Evolutionary conservation across 2,329 filamentous ascomycete species (phyloP).

Genomic region (Eutypa lata): DNA sequence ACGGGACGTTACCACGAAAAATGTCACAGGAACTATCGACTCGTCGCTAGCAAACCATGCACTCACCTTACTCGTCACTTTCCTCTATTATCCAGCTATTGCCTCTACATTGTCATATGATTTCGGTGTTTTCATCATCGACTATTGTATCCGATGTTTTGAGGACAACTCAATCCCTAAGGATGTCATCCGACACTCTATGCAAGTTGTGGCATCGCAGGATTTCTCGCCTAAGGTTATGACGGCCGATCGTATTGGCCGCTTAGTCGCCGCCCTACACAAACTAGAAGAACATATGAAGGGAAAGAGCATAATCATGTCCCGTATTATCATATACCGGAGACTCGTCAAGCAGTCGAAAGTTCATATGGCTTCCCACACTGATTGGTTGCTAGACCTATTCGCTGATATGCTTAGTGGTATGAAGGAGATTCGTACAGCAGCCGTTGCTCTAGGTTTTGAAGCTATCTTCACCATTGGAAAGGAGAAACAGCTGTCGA

Average conservation of each 20-base stretch:
- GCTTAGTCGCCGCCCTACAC: constrained; percentile 68
- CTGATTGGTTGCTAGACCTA: constrained; percentile 78
- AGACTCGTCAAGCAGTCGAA: constrained; percentile 71
- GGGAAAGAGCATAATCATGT: constrained; percentile 77
- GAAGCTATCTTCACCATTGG: constrained; percentile 69
- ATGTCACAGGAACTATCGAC: constrained; percentile 55
- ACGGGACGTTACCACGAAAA: constrained; percentile 69
- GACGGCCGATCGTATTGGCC: constrained; percentile 66
- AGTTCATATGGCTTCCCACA: constrained; percentile 65
- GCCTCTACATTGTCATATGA: constrained; percentile 70
- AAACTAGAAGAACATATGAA: constrained; percentile 69
- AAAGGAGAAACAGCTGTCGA: constrained; percentile 64
- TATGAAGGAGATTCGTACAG: constrained; percentile 70
- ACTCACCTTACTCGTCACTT: constrained; percentile 71
- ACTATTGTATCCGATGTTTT: constrained; percentile 73
- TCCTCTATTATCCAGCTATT: constrained; percentile 73
- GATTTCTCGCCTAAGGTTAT: constrained; percentile 74
- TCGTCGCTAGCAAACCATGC: constrained; percentile 73
- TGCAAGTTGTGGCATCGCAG: constrained; percentile 78
- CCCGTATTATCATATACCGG: constrained; percentile 75
- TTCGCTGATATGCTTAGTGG: constrained; percentile 79
- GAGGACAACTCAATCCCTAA: constrained; percentile 70
- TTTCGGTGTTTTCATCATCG: constrained; percentile 76
- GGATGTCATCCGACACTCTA: constrained; percentile 71
- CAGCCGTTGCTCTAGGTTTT: constrained; percentile 71